Evolutionary conservation across 306 rosid genomes (phyloP).

Genomic region (Chamaecrista fasciculata): DNA sequence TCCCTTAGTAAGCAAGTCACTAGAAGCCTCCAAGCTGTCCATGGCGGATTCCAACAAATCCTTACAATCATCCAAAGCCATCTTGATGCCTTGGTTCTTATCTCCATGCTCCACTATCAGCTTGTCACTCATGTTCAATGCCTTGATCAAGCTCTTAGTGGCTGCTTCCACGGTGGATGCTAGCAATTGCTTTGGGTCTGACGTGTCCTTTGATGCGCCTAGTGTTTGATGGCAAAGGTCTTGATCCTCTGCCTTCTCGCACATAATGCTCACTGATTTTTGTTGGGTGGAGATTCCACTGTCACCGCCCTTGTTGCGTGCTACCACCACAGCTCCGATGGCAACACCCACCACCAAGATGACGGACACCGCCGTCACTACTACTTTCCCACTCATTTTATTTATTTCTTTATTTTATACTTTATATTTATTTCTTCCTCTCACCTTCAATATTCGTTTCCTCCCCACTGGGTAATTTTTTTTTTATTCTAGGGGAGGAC

Average conservation of each 20-base stretch:
- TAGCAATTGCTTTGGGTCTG: constrained; percentile 43
- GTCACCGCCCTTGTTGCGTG: constrained; percentile 1
- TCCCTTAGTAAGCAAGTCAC: constrained; percentile 9
- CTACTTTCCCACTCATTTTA: constrained; percentile 39
- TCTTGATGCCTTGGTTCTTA: constrained; percentile 22
- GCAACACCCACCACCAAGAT: constrained; percentile 70
- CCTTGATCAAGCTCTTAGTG: constrained; percentile 23
- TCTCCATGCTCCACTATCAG: constrained; percentile 13
- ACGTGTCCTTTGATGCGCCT: background rate
- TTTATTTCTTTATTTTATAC: background rate
- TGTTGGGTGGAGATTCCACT: constrained; percentile 2
- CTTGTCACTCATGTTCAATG: constrained; percentile 33
- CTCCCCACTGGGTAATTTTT: too few species aligned
- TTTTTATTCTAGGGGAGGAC: too few species aligned
- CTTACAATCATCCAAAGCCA: constrained; percentile 45
- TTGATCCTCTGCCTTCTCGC: constrained; percentile 41
- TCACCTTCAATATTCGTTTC: too few species aligned
- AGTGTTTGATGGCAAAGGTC: constrained; percentile 49
- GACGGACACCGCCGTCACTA: constrained; percentile 47
- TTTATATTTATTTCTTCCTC: too few species aligned
- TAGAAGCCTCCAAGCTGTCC: constrained; percentile 18
- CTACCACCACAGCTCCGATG: constrained; percentile 41
- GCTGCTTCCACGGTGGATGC: constrained; percentile 42
- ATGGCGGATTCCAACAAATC: constrained; percentile 38
- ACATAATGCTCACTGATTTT: constrained; percentile 36